phyloP scores from a whole-genome alignment of 306 rosid genomes.

The Quercus berberidifolia region DNA sequence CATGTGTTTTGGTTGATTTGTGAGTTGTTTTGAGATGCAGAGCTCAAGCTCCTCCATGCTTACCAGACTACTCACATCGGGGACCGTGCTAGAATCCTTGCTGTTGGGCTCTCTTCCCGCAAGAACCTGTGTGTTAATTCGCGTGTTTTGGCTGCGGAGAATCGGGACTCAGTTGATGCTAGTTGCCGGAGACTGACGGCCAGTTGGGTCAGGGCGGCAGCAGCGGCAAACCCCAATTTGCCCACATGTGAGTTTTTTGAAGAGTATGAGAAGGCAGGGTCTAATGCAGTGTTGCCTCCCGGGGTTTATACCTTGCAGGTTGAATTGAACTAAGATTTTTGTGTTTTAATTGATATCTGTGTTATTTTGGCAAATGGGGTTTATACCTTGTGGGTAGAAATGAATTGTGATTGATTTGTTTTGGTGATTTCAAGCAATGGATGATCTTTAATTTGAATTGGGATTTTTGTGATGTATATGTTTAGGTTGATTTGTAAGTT shows the following conservation, averaged over 20 bases:
- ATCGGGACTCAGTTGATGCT: slow-evolving; percentile 87
- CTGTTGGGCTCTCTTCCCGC: slow-evolving; percentile 74
- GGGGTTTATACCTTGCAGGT: slow-evolving; percentile 96
- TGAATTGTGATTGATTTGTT: no score
- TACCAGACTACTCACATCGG: slow-evolving; percentile 66
- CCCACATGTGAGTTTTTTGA: slow-evolving; percentile 75
- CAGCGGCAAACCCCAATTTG: slow-evolving; percentile 53
- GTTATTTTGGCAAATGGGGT: neutral
- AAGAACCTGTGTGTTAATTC: slow-evolving; percentile 80
- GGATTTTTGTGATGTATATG: no score
- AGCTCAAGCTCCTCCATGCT: slow-evolving; percentile 65
- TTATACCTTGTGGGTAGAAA: no score
- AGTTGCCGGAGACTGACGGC: slow-evolving; percentile 82
- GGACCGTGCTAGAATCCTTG: slow-evolving; percentile 60
- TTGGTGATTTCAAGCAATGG: no score
- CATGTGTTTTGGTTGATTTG: no score
- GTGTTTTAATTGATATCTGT: neutral
- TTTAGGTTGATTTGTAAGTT: no score
- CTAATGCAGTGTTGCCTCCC: slow-evolving; percentile 65
- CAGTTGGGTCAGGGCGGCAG: slow-evolving; percentile 80
- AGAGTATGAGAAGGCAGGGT: slow-evolving; percentile 70
- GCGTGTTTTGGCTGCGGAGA: slow-evolving; percentile 52
- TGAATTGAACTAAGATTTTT: neutral
- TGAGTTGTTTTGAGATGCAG: slow-evolving; percentile 11
- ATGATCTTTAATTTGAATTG: no score